Conservation (phyloP, 306 rosid genomes). For the Pyrus bretschneideri region DNA sequence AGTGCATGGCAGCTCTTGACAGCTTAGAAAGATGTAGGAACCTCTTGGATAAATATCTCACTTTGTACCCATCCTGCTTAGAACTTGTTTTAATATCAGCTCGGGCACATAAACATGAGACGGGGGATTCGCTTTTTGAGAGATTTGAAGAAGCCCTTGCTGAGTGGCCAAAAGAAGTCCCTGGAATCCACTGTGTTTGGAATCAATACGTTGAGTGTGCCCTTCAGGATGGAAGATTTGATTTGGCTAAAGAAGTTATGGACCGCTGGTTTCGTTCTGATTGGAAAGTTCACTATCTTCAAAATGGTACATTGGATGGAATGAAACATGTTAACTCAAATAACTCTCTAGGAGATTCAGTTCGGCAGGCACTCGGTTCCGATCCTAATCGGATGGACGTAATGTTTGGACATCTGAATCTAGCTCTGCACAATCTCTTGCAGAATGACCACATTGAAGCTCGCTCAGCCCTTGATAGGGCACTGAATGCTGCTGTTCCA, state of each 20-base stretch:
- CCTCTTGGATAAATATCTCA: conserved; percentile 60
- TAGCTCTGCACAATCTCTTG: conserved; percentile 45
- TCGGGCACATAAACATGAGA: conserved; percentile 36
- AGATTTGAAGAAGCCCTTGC: conserved; percentile 70
- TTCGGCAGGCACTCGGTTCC: conserved; percentile 21
- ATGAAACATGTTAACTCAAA: conserved; percentile 19
- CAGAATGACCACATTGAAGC: conserved; percentile 59
- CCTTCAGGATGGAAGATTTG: conserved; percentile 40
- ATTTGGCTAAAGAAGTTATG: conserved; percentile 59
- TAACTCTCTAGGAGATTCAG: conserved; percentile 37
- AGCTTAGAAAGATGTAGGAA: conserved; percentile 37
- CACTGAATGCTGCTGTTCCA: conserved; percentile 46
- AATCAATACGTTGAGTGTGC: conserved; percentile 71
- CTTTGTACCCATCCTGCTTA: conserved; percentile 62
- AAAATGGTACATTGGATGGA: conserved; percentile 18
- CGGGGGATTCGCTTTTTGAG: conserved; percentile 25
- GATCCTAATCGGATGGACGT: conserved; percentile 44
- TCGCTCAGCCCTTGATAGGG: conserved; percentile 50
- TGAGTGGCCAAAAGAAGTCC: conserved; percentile 71
- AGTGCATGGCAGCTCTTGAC: conserved; percentile 67
- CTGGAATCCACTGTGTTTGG: conserved; percentile 89
- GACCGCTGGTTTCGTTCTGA: conserved; percentile 61
- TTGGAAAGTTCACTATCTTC: conserved; percentile 36
- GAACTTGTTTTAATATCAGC: conserved; percentile 59
- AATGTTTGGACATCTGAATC: conserved; percentile 76